These are phyloP conservation scores for Jaltomata sinuosa DNA, from an alignment of 257 asterid species.

Conservation along the genomic window DNA sequence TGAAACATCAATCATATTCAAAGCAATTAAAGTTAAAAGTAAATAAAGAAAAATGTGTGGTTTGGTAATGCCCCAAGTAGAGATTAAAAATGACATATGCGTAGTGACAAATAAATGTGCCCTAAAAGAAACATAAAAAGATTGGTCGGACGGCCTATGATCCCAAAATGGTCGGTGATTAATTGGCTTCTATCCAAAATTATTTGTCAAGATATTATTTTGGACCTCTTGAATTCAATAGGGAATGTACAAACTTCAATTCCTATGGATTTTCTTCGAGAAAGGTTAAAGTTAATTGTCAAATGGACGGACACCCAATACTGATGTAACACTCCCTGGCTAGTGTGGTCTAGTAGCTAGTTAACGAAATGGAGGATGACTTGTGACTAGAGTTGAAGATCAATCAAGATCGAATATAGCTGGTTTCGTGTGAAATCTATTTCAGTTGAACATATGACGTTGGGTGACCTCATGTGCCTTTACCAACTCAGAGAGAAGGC, in stretches of 20 bases:
- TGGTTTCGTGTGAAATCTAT: not conserved
- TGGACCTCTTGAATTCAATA: not conserved
- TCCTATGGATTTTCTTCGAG: not conserved
- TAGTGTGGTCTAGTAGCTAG: not conserved
- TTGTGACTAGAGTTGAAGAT: not conserved
- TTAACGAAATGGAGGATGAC: not conserved
- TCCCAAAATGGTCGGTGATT: slow-evolving; percentile 16
- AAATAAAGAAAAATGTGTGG: not conserved
- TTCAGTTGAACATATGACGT: not conserved
- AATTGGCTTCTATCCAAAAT: not conserved
- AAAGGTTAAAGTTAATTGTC: not conserved
- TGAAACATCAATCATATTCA: not conserved
- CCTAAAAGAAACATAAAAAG: not conserved
- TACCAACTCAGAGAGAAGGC: not conserved
- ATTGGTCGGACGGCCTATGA: slow-evolving; percentile 24
- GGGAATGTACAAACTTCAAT: not conserved
- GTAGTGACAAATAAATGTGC: slow-evolving; percentile 8
- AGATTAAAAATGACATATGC: not conserved
- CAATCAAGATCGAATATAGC: not conserved
- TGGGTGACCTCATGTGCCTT: not conserved
- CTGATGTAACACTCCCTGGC: too few relatives aligned
- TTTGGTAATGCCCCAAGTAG: not conserved
- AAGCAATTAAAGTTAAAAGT: not conserved
- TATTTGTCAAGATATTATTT: not conserved
- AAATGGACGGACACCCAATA: not conserved